Evolutionary conservation across 2,329 filamentous ascomycete species (phyloP), one percentile per base, ranked within the genome.

Genomic region (Rhexocercosporidium sp.): DNA sequence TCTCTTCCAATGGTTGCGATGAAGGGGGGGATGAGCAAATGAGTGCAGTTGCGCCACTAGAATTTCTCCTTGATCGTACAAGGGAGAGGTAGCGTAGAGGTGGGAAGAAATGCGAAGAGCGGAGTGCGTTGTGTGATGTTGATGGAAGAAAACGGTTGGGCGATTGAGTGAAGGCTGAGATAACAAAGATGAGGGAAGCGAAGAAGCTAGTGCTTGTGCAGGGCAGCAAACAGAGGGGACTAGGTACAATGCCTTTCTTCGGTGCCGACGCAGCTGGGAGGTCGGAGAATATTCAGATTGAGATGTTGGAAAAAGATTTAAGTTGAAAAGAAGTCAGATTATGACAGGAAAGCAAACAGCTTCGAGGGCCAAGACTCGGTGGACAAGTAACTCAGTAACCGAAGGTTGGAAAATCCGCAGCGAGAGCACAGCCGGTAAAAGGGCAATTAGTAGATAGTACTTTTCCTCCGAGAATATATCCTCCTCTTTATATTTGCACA

Each of bases 401-500:
- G 46, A 18, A 49, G n/a, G 12, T 51, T 25, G 29, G 20, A n/a
- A 20, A 20, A 37, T 56, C 18, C 20, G 29, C 18, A 22, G 31
- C n/a, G 39, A 34, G 31, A 37, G 18, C 31, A 37, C 27, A 62
- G 65, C 49, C 57, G 59, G 22, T 34, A 22, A 14, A 7, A 44
- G 61, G n/a, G 22, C 46, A 61, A 47, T 47, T 20, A 11, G 20
- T 22, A 22, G 18, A 57, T 3, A 41, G 22, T 4, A 39, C 62
- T 61, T 7, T 62, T 65, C 4, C 25, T 37, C 37, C n/a, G 53
- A 47, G 57, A 66, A 57, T 29, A 1, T 14, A 9, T 18, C 59
- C 62, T 67, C 47, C n/a, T 62, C 56, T 68, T 71, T 70, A 72
- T 70, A 70, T 62, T 41, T 18, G 9, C 44, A 46, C 34, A 41